A percentile compares a stretch with the other conserved stretches of the same genome.
These are phyloP conservation scores for Rhizopogon vesiculosus DNA, from an alignment of 768 basidiomycete genomes.

Conservation along the genomic window DNA sequence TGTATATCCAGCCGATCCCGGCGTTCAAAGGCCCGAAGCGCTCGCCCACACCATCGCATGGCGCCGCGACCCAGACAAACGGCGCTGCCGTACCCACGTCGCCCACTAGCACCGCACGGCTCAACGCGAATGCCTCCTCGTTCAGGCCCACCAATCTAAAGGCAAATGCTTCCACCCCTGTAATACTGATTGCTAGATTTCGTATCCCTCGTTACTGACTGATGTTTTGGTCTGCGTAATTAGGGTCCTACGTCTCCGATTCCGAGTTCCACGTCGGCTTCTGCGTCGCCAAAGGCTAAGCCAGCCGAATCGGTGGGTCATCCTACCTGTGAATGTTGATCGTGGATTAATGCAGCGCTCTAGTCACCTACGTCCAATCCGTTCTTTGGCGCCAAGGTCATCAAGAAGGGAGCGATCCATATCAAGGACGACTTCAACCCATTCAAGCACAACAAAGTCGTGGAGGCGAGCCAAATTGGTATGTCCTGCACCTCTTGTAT, in stretches of 20 bases:
- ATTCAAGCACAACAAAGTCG: slow-evolving; percentile 83
- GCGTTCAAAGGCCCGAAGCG: slow-evolving; percentile 74
- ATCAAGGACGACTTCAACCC: slow-evolving; percentile 98
- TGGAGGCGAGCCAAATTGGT: slow-evolving; percentile 72
- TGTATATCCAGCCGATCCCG: slow-evolving; percentile 89
- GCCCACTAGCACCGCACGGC: slow-evolving; percentile 49
- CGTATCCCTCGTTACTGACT: slow-evolving; percentile 12
- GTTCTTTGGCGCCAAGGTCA: slow-evolving; percentile 81
- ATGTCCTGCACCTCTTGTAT: slow-evolving; percentile 27
- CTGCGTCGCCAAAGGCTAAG: slow-evolving; percentile 62
- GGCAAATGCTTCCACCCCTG: slow-evolving; percentile 72
- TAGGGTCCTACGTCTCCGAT: slow-evolving; percentile 47
- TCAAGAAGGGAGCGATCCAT: slow-evolving; percentile 77
- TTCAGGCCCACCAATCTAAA: slow-evolving; percentile 89
- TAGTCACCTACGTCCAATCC: slow-evolving; percentile 63
- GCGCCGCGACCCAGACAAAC: slow-evolving; percentile 14
- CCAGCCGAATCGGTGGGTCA: slow-evolving; percentile 44
- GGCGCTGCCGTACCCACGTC: slow-evolving; percentile 40
- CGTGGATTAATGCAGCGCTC: slow-evolving; percentile 9
- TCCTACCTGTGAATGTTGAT: neutral
- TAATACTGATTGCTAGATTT: slow-evolving; percentile 26
- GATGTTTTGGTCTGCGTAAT: slow-evolving; percentile 8
- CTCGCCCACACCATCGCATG: slow-evolving; percentile 18
- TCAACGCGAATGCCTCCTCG: slow-evolving; percentile 88
- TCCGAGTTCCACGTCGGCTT: slow-evolving; percentile 34